Evolutionary conservation across 116 monocot species (phyloP), one percentile per base, ranked within the genome.

Genomic region (Cymodocea nodosa): DNA sequence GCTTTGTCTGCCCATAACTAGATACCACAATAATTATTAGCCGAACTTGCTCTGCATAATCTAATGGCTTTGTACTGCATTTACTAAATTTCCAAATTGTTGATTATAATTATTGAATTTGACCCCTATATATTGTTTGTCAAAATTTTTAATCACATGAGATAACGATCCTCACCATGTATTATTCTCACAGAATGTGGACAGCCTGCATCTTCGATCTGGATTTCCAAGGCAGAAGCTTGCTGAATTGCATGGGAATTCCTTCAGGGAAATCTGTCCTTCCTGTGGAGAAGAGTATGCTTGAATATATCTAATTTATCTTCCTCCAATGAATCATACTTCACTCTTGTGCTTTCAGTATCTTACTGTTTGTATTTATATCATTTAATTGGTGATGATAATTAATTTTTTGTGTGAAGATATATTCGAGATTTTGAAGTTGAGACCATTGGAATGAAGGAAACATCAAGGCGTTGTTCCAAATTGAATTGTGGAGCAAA

Each of bases 361-460:
- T 12, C 8, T 44, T 6, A 12, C 44, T 44, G 44, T 44, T 44
- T 44, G 44, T 44, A 44, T 44, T 10, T 44, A 44, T 44, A 44
- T 44, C 44, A 44, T 44, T 44, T 44, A 10, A 7, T 8, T 44
- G 44, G 12, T 57, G 23, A 24, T 57, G 20, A 20, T 23, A 37
- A 2, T 36, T 12, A 3, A 34, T 57, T 72, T 73, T 60, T 5
- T 72, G 30, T 65, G 52, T 71, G 66, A 79, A 98, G 98, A 63
- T 99, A 89, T 60, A 10, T 99, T 71, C 82, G 98, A 60, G 98
- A 99, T 89, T 99, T 99, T 89, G 98, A 99, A 81, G 74, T 99
- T 69, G 98, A 99, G 71, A 99, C 98, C 4, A 84, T 99, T 84
- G 98, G 98, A 64, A 71, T 92, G 92, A 99, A 99, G 77, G 76